Base-by-base conservation (phyloP, 75 land plant species). In the Cupressus sempervirens region DNA sequence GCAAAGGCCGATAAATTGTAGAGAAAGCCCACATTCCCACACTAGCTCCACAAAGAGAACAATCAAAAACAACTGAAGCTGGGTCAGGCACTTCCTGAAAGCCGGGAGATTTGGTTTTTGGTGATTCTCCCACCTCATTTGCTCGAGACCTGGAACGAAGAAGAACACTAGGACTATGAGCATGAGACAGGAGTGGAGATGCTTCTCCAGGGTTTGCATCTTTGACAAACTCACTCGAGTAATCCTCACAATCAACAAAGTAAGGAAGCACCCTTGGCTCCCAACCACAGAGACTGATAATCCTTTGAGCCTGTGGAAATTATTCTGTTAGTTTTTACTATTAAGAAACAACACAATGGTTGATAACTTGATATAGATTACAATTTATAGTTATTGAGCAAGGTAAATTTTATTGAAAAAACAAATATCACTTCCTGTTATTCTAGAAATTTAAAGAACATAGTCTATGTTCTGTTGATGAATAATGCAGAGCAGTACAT, bases 241-340 rank as follows among this genome's bases (percentile, higher is more conserved):
- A 81, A 41, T 91, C 91, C 84, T 92, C 89, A 83, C 85, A 89
- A 58, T 95, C 97, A 56, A 96, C 98, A 80, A 87, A 52, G 86
- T 96, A 98, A 6, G 98, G 98, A 74, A 98, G 88, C 46, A 89
- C 81, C 65, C 95, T 94, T 46, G 90, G 96, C 83, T 95, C 93
- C 98, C 99, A 98, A 7, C 99, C 99, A 93, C 97, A 98, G 62
- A 98, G 62, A 80, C 95, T 92, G 73, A 97, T 94, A 75, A 95
- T 81, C 89, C 89, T 93, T 83, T 88, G 94, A 50, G 94, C 93
- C 99, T 97, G 96, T 68, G 87, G 50, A 77, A 79, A 67, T 45
- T 58, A 48, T 34, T n/a, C 10, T 76, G 23, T 76, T 76, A 76
- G 45, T 40, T 76, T 23, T 38, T 26, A 50, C 14, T 50, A 50